Percentiles rank a stretch among this genome's conserved stretches.
Conservation (phyloP, 306 rosid genomes). For the Ormosia emarginata region DNA sequence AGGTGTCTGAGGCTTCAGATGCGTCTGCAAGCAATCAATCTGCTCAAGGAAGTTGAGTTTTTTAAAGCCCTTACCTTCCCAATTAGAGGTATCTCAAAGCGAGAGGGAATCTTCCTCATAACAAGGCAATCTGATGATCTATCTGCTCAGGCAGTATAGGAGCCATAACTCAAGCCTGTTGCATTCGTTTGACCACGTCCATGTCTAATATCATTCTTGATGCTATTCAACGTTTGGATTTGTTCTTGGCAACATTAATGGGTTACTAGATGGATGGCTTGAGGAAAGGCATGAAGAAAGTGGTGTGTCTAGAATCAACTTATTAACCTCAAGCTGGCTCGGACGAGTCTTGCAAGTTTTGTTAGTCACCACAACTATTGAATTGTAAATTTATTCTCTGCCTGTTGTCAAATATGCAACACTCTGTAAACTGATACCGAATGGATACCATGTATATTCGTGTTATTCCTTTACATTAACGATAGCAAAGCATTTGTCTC, state of each 20-base stretch:
- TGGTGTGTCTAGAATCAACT: slow-evolving; percentile 12
- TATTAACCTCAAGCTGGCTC: slow-evolving; percentile 11
- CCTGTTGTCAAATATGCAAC: slow-evolving; percentile 9
- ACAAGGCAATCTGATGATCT: slow-evolving; percentile 5
- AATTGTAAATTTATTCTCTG: slow-evolving; percentile 7
- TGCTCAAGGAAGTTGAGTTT: slow-evolving; percentile 52
- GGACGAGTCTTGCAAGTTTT: slow-evolving; percentile 16
- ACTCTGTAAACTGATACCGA: slow-evolving; percentile 22
- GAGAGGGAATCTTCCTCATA: slow-evolving; percentile 33
- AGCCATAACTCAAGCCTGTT: slow-evolving; percentile 15
- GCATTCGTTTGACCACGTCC: slow-evolving; percentile 9
- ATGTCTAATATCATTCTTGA: slow-evolving; percentile 8
- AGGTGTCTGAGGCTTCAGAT: slow-evolving; percentile 41
- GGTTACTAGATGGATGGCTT: slow-evolving; percentile 6
- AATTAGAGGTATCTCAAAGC: slow-evolving; percentile 35
- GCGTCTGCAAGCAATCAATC: slow-evolving; percentile 29
- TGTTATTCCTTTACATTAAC: neutral
- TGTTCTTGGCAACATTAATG: slow-evolving; percentile 15
- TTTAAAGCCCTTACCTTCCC: slow-evolving; percentile 48
- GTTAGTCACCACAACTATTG: slow-evolving; percentile 10
- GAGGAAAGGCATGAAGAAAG: slow-evolving; percentile 16
- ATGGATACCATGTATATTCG: neutral
- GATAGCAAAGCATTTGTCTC: neutral
- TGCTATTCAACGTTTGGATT: slow-evolving; percentile 18
- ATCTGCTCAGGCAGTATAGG: neutral